Base-by-base conservation (phyloP, 441 rosid genomes). In the Viola pubescens region DNA sequence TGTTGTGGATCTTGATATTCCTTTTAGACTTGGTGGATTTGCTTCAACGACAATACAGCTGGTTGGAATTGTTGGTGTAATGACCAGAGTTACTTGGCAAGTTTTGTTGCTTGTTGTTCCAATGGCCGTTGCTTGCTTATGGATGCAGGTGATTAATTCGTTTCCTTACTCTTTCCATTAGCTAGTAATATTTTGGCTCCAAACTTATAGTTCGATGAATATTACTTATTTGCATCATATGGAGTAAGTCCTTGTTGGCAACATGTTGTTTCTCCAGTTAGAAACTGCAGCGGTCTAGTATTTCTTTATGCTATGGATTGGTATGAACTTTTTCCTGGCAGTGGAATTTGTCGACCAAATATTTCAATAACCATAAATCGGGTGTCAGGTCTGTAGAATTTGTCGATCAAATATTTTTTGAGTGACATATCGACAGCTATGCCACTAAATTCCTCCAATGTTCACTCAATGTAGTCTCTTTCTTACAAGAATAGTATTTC, bases 11-110 rank as follows among this genome's bases (percentile, higher is more conserved):
- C 97, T 94, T 65, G 99, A 94, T 76, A 90, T 94, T 65, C 99
- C 99, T 59, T 94, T 94, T 73, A 81, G 99, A 70, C 97, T 94
- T 73, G 95, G 99, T 53, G 97, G 99, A 44, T 94, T 94, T 78
- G 97, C 99, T 70, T 91, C 99, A 52, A 94, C 99, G 42, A 94
- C 99, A 37, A 94, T 94, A 73, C 99, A 94, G 63, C 97, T 94
- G 63, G 52, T 91, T 61, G 98, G 99, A 66, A 94, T 94, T 61
- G 95, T 94, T 55, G 92, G 88, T 11, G 99, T 94, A 12, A 94
- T 94, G 99, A 77, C 92, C 48, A 77, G 78, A 67, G 99, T 94
- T 48, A 94, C 99, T 56, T 94, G 99, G 99, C 97, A 91, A 87
- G 88, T 94, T 58, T 77, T 94, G 84, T 92, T 94, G 60, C 95